Evolutionary conservation across 2,329 filamentous ascomycete species (phyloP).

Genomic region (Fusarium sp.): DNA sequence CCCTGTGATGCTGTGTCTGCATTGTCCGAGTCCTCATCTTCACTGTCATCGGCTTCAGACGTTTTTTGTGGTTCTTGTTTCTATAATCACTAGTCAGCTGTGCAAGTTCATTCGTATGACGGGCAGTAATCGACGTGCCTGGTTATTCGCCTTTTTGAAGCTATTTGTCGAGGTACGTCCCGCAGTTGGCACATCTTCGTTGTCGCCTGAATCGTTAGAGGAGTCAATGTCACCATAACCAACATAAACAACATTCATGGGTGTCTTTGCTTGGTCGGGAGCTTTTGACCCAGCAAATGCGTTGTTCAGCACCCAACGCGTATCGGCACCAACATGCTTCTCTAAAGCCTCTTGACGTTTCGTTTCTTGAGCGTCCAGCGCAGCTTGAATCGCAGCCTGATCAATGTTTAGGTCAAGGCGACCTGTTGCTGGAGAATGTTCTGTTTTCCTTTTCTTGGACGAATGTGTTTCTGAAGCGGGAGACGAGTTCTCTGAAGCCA

Average conservation of each 20-base stretch:
- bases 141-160: constrained; percentile 44
- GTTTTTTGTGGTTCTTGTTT: constrained; percentile 29
- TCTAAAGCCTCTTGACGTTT: constrained; percentile 72
- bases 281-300: constrained; percentile 44
- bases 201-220: constrained; percentile 52
- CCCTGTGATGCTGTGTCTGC: constrained; percentile 42
- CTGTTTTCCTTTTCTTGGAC: constrained; percentile 72
- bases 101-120: not conserved
- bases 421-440: constrained; percentile 54
- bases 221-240: constrained; percentile 65
- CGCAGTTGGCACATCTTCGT: constrained; percentile 51
- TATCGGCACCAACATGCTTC: constrained; percentile 74
- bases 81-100: constrained; percentile 34
- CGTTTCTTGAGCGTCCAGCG: constrained; percentile 74
- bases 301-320: constrained; percentile 79
- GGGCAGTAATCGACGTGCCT: constrained; percentile 45
- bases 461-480: constrained; percentile 63
- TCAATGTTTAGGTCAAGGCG: constrained; percentile 60
- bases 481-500: constrained; percentile 67
- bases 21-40: constrained; percentile 46
- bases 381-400: constrained; percentile 70
- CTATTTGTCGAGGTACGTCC: constrained; percentile 55
- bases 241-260: constrained; percentile 70
- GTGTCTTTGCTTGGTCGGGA: constrained; percentile 51
- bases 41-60: constrained; percentile 43